These are phyloP conservation scores for Candida glucosophila DNA, from an alignment of 1,139 yeast genomes.

Conservation along the genomic window DNA sequence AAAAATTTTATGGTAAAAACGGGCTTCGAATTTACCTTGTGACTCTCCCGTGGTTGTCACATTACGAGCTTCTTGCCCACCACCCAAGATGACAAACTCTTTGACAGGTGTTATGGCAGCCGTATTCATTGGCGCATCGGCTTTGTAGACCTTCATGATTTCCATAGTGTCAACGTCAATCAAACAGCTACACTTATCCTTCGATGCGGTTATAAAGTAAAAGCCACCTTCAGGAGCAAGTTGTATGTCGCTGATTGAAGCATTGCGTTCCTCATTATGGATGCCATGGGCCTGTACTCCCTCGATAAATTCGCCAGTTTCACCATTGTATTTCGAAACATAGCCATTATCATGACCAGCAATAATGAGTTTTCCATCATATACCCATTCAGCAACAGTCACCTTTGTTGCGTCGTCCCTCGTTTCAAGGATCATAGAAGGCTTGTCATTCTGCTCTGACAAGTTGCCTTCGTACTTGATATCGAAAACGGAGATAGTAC, in stretches of 20 bases:
- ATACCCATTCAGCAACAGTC: slow-evolving; percentile 86
- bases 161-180: slow-evolving; percentile 72
- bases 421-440: slow-evolving; percentile 57
- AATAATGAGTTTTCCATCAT: slow-evolving; percentile 62
- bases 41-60: slow-evolving; percentile 92
- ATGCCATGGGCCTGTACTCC: slow-evolving; percentile 58
- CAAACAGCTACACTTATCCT: slow-evolving; percentile 82
- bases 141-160: slow-evolving; percentile 64
- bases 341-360: slow-evolving; percentile 87
- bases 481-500: slow-evolving; percentile 64
- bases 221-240: slow-evolving; percentile 74
- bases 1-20: slow-evolving; percentile 91
- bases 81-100: slow-evolving; percentile 89
- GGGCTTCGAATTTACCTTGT: slow-evolving; percentile 95
- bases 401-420: slow-evolving; percentile 57
- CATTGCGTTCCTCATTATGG: slow-evolving; percentile 47
- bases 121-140: slow-evolving; percentile 93
- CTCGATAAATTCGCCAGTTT: slow-evolving; percentile 60
- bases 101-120: slow-evolving; percentile 91
- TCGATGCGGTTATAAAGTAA: slow-evolving; percentile 86
- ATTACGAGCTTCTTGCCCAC: slow-evolving; percentile 98
- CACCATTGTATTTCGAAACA: slow-evolving; percentile 71
- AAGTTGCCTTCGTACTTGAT: slow-evolving; percentile 39
- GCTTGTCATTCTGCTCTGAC: slow-evolving; percentile 33
- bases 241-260: slow-evolving; percentile 74